Percentiles rank a stretch among this genome's conserved stretches.
These are phyloP conservation scores for Pseudocercospora pini-densiflorae DNA, from an alignment of 2,329 filamentous ascomycete species.

Conservation along the genomic window DNA sequence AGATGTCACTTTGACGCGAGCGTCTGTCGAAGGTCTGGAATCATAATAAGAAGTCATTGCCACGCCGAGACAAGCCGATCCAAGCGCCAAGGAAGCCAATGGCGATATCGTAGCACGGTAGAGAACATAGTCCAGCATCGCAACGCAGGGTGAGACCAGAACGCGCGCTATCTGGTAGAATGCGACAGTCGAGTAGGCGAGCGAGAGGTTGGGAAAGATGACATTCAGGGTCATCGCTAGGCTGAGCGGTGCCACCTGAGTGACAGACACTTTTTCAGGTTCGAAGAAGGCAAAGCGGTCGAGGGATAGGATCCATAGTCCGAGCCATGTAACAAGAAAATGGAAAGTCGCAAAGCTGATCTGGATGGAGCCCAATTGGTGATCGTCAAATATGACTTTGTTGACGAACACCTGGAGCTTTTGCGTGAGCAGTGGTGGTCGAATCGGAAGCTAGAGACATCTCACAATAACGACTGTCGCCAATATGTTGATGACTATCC, in stretches of 20 bases:
- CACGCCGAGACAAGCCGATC: slow-evolving; percentile 66
- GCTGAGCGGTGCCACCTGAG: slow-evolving; percentile 65
- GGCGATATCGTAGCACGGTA: slow-evolving; percentile 61
- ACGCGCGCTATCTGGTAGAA: slow-evolving; percentile 73
- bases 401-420: slow-evolving; percentile 45
- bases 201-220: slow-evolving; percentile 68
- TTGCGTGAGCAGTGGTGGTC: neutral
- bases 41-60: slow-evolving; percentile 71
- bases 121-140: slow-evolving; percentile 66
- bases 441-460: neutral
- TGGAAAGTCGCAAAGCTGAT: slow-evolving; percentile 70
- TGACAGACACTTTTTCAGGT: slow-evolving; percentile 59
- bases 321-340: slow-evolving; percentile 67
- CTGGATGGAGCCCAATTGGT: slow-evolving; percentile 63
- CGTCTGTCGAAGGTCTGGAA: slow-evolving; percentile 51
- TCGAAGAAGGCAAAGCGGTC: slow-evolving; percentile 62
- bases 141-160: slow-evolving; percentile 67
- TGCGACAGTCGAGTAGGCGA: slow-evolving; percentile 69
- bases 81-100: slow-evolving; percentile 58
- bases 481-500: neutral
- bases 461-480: neutral
- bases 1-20: slow-evolving; percentile 58
- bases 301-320: slow-evolving; percentile 63
- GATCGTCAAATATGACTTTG: slow-evolving; percentile 70
- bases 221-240: slow-evolving; percentile 71